Conservation (phyloP, 2,329 filamentous ascomycete genomes). For the Metarhizium rileyi region DNA sequence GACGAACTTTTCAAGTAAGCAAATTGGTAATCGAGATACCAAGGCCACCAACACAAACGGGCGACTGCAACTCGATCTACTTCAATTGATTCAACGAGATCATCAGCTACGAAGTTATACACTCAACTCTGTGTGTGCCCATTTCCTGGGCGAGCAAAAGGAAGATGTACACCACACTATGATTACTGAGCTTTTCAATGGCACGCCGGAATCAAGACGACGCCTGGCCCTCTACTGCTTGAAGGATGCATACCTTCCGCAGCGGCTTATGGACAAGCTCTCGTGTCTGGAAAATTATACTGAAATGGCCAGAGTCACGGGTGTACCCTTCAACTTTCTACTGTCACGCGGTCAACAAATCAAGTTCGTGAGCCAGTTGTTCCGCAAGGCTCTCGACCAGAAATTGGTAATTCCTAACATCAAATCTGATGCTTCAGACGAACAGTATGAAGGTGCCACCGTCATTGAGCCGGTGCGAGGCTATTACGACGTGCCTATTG, state of each 20-base stretch:
- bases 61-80: constrained; percentile 79
- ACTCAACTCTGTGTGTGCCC: constrained; percentile 87
- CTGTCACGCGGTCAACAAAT: constrained; percentile 90
- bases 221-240: constrained; percentile 91
- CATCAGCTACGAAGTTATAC: constrained; percentile 95
- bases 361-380: constrained; percentile 95
- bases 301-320: constrained; percentile 98
- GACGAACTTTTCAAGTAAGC: constrained; percentile 90
- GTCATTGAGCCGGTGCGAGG: constrained; percentile 92
- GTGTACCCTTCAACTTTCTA: constrained; percentile 92
- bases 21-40: constrained; percentile 93
- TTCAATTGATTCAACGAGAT: constrained; percentile 92
- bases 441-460: constrained; percentile 95
- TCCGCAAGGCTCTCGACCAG: constrained; percentile 88
- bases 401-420: constrained; percentile 90
- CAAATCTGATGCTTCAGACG: constrained; percentile 58
- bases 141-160: constrained; percentile 95
- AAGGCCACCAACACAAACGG: constrained; percentile 94
- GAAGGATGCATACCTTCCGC: constrained; percentile 93
- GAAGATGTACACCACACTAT: constrained; percentile 98
- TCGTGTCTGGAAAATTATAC: constrained; percentile 99
- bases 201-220: constrained; percentile 83
- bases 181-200: constrained; percentile 97
- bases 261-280: constrained; percentile 90
- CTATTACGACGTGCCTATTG: constrained; percentile 91